phyloP scores from a whole-genome alignment of 1,284 basidiomycete species.

The Tilletia indica region DNA sequence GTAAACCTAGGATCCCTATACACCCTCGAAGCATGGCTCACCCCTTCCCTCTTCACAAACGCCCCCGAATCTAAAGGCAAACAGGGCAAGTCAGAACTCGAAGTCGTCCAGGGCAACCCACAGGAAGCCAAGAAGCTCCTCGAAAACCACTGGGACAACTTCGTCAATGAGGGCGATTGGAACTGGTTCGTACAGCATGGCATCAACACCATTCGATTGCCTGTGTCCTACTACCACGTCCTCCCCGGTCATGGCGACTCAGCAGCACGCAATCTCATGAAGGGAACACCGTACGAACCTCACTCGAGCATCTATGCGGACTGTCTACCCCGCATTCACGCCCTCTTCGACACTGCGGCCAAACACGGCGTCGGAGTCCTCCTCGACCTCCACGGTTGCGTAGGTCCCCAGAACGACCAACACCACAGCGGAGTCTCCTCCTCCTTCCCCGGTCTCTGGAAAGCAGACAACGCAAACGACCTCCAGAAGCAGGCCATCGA shows the following conservation, averaged over 20 bases:
- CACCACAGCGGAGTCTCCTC: conserved; percentile 50
- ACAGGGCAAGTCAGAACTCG: conserved; percentile 58
- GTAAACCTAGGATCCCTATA: conserved; percentile 71
- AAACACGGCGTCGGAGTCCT: conserved; percentile 73
- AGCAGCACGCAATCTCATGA: conserved; percentile 62
- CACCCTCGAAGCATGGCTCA: conserved; percentile 56
- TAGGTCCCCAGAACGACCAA: conserved; percentile 63
- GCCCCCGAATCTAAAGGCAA: conserved; percentile 20
- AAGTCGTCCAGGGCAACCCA: conserved; percentile 67
- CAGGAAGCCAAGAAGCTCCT: conserved; percentile 64
- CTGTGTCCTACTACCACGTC: conserved; percentile 69
- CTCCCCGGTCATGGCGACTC: conserved; percentile 65
- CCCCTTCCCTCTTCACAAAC: conserved; percentile 36
- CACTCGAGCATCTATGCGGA: conserved; percentile 67
- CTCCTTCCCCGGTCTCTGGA: conserved; percentile 48
- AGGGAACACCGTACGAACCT: conserved; percentile 71
- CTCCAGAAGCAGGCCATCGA: conserved; percentile 61
- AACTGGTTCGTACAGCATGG: conserved; percentile 71
- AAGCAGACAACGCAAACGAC: conserved; percentile 40
- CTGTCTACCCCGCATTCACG: conserved; percentile 71
- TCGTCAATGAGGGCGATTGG: conserved; percentile 54
- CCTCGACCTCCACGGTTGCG: conserved; percentile 66
- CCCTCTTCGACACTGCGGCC: conserved; percentile 68
- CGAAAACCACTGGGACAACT: conserved; percentile 74
- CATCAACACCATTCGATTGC: conserved; percentile 78